Base-by-base conservation (phyloP, 805 yeast genomes). In the Cyberlindnera lachancei region DNA sequence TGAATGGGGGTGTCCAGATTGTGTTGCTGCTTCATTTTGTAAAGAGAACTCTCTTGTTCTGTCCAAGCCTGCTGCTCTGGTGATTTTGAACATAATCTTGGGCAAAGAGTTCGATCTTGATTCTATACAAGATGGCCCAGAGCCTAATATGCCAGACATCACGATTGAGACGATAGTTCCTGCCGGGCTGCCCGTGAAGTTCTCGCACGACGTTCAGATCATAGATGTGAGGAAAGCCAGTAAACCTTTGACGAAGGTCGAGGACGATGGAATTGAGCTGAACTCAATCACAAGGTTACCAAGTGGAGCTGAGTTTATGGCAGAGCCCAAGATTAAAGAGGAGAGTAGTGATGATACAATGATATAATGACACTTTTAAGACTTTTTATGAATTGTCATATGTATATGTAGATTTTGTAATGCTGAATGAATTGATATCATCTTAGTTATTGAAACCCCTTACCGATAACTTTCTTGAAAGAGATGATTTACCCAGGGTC, bases 21-120 rank as follows among this genome's bases (percentile, higher is more conserved):
- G 98, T 61, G 80, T 87, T n/a, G 83, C 92, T 3, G 80, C 84
- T 1, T 61, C 83, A 0, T 73, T 71, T 33, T 92, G 98, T 58
- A 74, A 76, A 35, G 98, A 92, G 55, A 70, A 71, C 43, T 76
- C 80, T 49, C 59, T 80, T 33, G 97, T 92, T 6, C 60, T 90
- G 41, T 86, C 96, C 0, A 92, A 90, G 47, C 79, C 82, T 10
- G 97, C 92, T 0, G 86, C 95, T 0, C 58, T 71, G 11, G 65
- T 90, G 2, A 73, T 90, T 6, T 46, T 88, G 12, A 75, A 79
- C 12, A 50, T 64, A 12, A 63, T 92, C 5, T 49, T 79, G 18
- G 88, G 85, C 0, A 58, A 65, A 18, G 63, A 63, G 17, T 36
- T 77, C 9, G 69, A 73, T 15, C 50, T 65, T 35, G 63, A 67